Percentiles rank a stretch among this genome's conserved stretches.
phyloP scores from a whole-genome alignment of 345 rosid genomes.

The Arabidopsis arenosa region DNA sequence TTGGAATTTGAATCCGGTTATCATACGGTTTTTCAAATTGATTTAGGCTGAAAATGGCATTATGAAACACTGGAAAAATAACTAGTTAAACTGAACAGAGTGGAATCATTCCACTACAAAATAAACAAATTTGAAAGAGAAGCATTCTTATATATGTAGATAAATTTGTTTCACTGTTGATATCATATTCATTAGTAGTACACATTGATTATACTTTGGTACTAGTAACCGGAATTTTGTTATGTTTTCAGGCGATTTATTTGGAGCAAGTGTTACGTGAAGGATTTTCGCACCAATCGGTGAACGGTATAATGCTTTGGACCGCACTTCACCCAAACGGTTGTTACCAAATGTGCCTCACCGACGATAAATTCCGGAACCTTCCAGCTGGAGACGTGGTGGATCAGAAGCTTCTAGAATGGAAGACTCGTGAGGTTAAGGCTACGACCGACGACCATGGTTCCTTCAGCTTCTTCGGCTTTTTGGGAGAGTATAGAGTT shows the following conservation, averaged over 20 bases:
- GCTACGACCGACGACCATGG: conserved; percentile 62
- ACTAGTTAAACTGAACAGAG: no score
- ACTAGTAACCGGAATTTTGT: neutral
- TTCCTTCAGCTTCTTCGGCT: conserved; percentile 67
- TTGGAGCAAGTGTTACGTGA: conserved; percentile 80
- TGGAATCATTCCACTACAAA: no score
- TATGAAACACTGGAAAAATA: no score
- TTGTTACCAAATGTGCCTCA: conserved; percentile 91
- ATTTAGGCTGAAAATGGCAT: no score
- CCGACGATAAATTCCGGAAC: conserved; percentile 57
- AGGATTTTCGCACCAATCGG: conserved; percentile 85
- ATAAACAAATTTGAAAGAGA: no score
- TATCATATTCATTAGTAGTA: no score
- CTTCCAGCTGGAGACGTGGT: conserved; percentile 80
- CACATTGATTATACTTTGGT: no score
- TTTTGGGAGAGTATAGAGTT: conserved; percentile 68
- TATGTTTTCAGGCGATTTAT: conserved; percentile 54
- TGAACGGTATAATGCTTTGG: conserved; percentile 90
- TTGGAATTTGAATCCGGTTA: neutral
- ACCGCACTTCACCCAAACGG: conserved; percentile 76
- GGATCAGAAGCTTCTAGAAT: conserved; percentile 63
- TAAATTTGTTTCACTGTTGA: no score
- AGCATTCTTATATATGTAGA: no score
- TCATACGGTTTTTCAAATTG: neutral
- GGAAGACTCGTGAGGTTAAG: conserved; percentile 54